Conservation (phyloP, 1,284 basidiomycete species). For the Sphagnurus paluster region DNA sequence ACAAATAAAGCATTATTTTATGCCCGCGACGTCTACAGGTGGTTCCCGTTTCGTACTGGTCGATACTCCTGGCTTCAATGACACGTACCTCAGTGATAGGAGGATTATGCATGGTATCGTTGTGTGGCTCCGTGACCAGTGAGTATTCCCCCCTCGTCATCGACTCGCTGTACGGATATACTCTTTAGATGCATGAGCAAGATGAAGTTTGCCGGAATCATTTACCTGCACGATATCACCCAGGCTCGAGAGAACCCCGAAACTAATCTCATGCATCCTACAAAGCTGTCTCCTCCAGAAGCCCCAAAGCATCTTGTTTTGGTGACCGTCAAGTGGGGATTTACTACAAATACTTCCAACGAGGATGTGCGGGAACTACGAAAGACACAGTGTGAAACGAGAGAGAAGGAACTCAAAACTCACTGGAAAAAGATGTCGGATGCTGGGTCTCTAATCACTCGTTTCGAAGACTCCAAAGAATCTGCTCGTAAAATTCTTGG, state of each 20-base stretch:
- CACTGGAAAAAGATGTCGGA: slow-evolving; percentile 11
- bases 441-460: slow-evolving; percentile 12
- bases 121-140: slow-evolving; percentile 24
- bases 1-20: slow-evolving; percentile 9
- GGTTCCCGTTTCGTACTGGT: slow-evolving; percentile 21
- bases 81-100: slow-evolving; percentile 21
- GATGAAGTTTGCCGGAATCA: slow-evolving; percentile 24
- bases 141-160: slow-evolving; percentile 1
- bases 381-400: slow-evolving; percentile 26
- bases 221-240: slow-evolving; percentile 30
- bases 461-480: slow-evolving; percentile 12
- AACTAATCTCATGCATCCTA: slow-evolving; percentile 24
- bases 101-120: slow-evolving; percentile 22
- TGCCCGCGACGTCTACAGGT: not conserved
- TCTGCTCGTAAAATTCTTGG: slow-evolving; percentile 13
- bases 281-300: slow-evolving; percentile 22
- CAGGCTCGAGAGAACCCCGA: slow-evolving; percentile 20
- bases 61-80: slow-evolving; percentile 28
- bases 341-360: slow-evolving; percentile 7
- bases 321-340: slow-evolving; percentile 36
- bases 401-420: too few species aligned
- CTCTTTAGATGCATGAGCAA: slow-evolving; percentile 16
- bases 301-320: slow-evolving; percentile 24
- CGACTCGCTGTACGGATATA: not conserved
- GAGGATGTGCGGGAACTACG: slow-evolving; percentile 15